A percentile compares a stretch with the other conserved stretches of the same genome.
phyloP scores from a whole-genome alignment of 208 protist species.

The Sergeia podlipaevii region DNA sequence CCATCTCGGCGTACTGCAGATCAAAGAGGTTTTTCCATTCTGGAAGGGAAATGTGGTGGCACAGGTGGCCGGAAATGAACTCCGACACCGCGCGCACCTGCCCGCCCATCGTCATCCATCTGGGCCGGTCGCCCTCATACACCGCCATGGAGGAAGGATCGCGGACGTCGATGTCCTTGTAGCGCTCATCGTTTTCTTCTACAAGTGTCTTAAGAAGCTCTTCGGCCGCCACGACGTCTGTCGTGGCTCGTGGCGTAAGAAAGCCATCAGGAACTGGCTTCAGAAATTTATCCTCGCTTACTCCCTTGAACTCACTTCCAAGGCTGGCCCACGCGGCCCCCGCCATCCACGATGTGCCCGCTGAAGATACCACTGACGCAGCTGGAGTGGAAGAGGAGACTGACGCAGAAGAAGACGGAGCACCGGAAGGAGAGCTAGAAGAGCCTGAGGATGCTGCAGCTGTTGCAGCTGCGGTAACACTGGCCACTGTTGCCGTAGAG shows the following conservation, averaged over 20 bases:
- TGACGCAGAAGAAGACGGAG: slow-evolving; percentile 7
- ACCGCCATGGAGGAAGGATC: slow-evolving; percentile 78
- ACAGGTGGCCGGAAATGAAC: slow-evolving; percentile 88
- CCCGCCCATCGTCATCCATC: slow-evolving; percentile 80
- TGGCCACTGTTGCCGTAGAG: background rate
- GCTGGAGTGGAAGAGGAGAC: background rate
- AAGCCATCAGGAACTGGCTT: slow-evolving; percentile 54
- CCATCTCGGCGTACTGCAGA: slow-evolving; percentile 87
- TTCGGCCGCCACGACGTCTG: slow-evolving; percentile 63
- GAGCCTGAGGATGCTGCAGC: background rate
- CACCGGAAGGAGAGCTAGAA: background rate
- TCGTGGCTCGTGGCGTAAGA: slow-evolving; percentile 74
- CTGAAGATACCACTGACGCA: background rate
- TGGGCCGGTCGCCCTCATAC: slow-evolving; percentile 76
- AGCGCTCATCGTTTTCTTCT: slow-evolving; percentile 66
- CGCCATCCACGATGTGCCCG: slow-evolving; percentile 62
- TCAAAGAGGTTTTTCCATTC: slow-evolving; percentile 86
- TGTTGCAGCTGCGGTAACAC: background rate
- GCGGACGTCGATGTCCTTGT: slow-evolving; percentile 77
- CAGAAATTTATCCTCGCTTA: slow-evolving; percentile 76
- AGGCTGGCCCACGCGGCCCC: slow-evolving; percentile 81
- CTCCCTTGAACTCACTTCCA: slow-evolving; percentile 70
- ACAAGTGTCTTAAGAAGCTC: slow-evolving; percentile 55
- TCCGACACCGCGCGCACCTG: slow-evolving; percentile 82
- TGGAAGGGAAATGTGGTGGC: slow-evolving; percentile 80